phyloP scores from a whole-genome alignment of 2,329 filamentous ascomycete genomes.

The Fusarium sp. region DNA sequence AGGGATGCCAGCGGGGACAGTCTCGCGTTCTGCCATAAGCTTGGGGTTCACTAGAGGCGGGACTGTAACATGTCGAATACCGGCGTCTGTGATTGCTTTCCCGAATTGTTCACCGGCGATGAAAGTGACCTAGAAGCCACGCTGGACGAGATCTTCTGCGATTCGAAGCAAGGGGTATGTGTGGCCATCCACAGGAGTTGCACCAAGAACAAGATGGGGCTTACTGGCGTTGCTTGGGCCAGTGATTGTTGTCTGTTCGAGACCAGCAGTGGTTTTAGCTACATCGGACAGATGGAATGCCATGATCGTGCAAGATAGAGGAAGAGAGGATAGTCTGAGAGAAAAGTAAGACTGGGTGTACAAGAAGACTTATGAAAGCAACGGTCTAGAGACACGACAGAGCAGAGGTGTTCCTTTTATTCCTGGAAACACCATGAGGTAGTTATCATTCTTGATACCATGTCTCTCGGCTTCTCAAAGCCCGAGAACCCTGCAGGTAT shows the following conservation, averaged over 20 bases:
- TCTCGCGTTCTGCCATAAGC: constrained; percentile 24
- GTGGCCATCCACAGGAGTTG: constrained; percentile 46
- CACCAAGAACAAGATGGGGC: constrained; percentile 45
- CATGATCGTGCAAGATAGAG: neutral
- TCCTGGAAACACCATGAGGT: neutral
- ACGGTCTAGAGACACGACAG: too few relatives aligned
- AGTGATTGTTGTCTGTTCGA: constrained; percentile 1
- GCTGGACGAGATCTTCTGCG: constrained; percentile 48
- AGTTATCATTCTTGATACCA: neutral
- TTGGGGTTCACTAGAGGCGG: constrained; percentile 20
- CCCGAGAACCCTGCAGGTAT: neutral
- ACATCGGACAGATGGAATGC: neutral
- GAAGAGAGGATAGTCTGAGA: neutral
- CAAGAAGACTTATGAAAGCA: neutral
- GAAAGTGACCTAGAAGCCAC: constrained; percentile 55
- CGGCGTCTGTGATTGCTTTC: constrained; percentile 47
- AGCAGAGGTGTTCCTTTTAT: neutral
- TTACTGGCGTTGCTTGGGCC: constrained; percentile 15
- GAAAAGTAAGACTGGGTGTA: neutral
- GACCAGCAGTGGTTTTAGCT: neutral
- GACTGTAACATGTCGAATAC: constrained; percentile 48
- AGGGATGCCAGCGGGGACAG: constrained; percentile 33
- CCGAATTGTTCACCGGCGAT: constrained; percentile 51
- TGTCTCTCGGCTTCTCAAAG: neutral
- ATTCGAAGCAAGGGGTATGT: constrained; percentile 46